Percentiles rank a stretch among this genome's conserved stretches.
These are phyloP conservation scores for Neophaeococcomyces mojaviensis DNA, from an alignment of 2,329 filamentous ascomycete species.

Conservation along the genomic window DNA sequence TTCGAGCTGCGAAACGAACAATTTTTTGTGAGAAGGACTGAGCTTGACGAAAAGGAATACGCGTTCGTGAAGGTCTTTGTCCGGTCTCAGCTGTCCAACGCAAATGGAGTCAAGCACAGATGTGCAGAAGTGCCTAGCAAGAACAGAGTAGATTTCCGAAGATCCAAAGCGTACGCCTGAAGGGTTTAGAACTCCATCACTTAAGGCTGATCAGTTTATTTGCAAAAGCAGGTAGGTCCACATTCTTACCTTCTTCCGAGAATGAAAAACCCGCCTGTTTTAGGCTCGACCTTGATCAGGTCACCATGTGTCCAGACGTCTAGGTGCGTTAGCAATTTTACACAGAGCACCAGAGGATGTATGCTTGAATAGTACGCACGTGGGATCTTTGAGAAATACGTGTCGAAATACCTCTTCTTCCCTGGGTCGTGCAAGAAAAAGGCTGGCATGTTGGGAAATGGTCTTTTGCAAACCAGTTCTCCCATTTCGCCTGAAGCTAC, in stretches of 20 bases:
- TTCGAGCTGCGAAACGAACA: conserved; percentile 50
- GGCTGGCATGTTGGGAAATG: conserved; percentile 70
- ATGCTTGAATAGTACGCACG: neutral
- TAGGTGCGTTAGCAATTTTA: too few relatives aligned
- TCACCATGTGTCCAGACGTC: conserved; percentile 76
- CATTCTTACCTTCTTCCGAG: conserved; percentile 22
- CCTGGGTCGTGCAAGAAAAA: conserved; percentile 51
- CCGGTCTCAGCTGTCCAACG: conserved; percentile 10
- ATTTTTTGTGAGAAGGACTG: neutral
- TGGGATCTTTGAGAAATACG: conserved; percentile 20
- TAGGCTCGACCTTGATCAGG: conserved; percentile 62
- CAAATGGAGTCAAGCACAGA: conserved; percentile 6
- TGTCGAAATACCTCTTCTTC: conserved; percentile 45
- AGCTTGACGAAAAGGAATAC: conserved; percentile 17
- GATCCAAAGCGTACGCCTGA: conserved; percentile 72
- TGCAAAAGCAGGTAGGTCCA: neutral
- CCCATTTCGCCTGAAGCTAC: conserved; percentile 61
- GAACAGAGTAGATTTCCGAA: conserved; percentile 69
- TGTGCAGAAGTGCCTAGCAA: conserved; percentile 35
- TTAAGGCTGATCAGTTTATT: neutral
- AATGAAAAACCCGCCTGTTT: conserved; percentile 46
- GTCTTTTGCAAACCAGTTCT: conserved; percentile 62
- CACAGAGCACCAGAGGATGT: too few relatives aligned
- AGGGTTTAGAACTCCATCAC: conserved; percentile 73
- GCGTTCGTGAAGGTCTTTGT: conserved; percentile 10